Conservation (phyloP, 2,329 filamentous ascomycete species). For the Calonectria pauciramosa region DNA sequence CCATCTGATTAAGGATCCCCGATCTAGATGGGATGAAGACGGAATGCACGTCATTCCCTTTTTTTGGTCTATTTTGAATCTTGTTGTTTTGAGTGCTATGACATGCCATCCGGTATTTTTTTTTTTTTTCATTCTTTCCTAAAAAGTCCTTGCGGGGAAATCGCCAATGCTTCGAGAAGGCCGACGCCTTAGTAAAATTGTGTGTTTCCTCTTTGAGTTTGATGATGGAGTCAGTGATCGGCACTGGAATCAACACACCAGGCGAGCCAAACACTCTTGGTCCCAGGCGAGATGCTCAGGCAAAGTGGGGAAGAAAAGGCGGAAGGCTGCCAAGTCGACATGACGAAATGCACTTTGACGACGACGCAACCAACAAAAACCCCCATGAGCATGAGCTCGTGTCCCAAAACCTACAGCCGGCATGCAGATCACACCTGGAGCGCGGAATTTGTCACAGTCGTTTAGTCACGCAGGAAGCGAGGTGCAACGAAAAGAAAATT, state of each 20-base stretch:
- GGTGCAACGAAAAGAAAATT: neutral
- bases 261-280: neutral
- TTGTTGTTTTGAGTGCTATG: neutral
- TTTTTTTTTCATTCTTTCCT: neutral
- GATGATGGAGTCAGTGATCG: neutral
- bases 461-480: neutral
- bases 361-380: too few relatives aligned
- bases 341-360: too few relatives aligned
- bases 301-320: neutral
- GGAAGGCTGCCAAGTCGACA: neutral
- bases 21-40: neutral
- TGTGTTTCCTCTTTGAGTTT: conserved; percentile 1
- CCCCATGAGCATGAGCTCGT: too few relatives aligned
- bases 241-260: neutral
- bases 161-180: neutral
- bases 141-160: neutral
- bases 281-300: neutral
- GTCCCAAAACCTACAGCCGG: neutral
- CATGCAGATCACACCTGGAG: neutral
- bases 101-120: neutral
- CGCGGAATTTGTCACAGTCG: neutral
- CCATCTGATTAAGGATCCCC: neutral
- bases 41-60: neutral
- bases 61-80: neutral
- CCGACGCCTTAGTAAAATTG: neutral